Conservation (phyloP, 352 stramenopile genomes). For the Phytophthora hybrid region DNA sequence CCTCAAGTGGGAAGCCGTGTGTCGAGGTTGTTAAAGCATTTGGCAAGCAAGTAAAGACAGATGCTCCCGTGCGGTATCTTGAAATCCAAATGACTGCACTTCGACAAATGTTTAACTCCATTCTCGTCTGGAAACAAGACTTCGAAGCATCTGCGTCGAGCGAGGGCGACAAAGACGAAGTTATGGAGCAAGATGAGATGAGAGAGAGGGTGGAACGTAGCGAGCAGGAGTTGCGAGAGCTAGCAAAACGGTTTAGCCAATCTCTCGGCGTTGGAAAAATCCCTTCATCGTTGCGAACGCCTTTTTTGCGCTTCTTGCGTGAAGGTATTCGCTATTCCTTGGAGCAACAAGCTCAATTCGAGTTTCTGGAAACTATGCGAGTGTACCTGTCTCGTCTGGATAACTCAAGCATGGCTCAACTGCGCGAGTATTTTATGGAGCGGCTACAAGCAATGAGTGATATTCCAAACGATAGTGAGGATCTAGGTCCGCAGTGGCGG, state of each 20-base stretch:
- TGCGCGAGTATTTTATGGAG: slow-evolving; percentile 78
- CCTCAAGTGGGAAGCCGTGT: slow-evolving; percentile 53
- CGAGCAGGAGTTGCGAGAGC: slow-evolving; percentile 67
- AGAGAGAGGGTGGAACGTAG: slow-evolving; percentile 59
- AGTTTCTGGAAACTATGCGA: slow-evolving; percentile 75
- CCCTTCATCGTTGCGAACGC: slow-evolving; percentile 60
- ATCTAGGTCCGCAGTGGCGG: slow-evolving; percentile 59
- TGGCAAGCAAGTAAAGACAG: slow-evolving; percentile 77
- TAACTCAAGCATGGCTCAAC: slow-evolving; percentile 61
- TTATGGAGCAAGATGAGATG: slow-evolving; percentile 63
- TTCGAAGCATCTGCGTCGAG: slow-evolving; percentile 35
- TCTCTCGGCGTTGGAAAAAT: slow-evolving; percentile 86
- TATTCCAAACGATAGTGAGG: slow-evolving; percentile 47
- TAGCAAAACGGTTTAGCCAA: slow-evolving; percentile 85
- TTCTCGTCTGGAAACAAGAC: slow-evolving; percentile 76
- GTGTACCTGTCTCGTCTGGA: slow-evolving; percentile 82
- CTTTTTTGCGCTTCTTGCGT: slow-evolving; percentile 85
- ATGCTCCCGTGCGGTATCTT: slow-evolving; percentile 82
- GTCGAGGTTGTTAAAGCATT: slow-evolving; percentile 85
- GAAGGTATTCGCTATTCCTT: slow-evolving; percentile 84
- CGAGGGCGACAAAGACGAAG: slow-evolving; percentile 28
- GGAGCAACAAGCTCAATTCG: slow-evolving; percentile 63
- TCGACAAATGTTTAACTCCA: slow-evolving; percentile 69
- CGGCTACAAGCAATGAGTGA: slow-evolving; percentile 57
- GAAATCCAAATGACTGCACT: slow-evolving; percentile 91